Conservation (phyloP, 306 rosid species). For the Malus sylvestris region DNA sequence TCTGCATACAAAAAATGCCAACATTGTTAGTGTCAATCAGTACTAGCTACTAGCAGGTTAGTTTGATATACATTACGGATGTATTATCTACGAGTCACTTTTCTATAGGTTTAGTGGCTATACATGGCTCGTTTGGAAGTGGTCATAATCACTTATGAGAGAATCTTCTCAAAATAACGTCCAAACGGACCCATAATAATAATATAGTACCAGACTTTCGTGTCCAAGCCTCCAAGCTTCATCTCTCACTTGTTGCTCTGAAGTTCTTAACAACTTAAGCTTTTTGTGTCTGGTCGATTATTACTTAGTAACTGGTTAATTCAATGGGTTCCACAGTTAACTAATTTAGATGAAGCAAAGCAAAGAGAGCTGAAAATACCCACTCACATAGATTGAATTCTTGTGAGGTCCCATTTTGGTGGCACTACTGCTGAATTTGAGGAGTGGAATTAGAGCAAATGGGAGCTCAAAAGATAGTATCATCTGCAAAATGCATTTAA, state of each 20-base stretch:
- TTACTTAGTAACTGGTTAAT: background rate
- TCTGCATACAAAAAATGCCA: constrained; percentile 27
- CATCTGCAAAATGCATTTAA: constrained; percentile 47
- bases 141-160: background rate
- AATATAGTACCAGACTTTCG: background rate
- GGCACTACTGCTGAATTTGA: constrained; percentile 70
- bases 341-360: no score
- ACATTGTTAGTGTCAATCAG: background rate
- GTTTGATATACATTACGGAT: background rate
- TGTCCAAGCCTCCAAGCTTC: background rate
- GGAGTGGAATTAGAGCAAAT: constrained; percentile 83
- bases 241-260: background rate
- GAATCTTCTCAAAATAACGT: background rate
- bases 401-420: constrained; percentile 92
- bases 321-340: background rate
- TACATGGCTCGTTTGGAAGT: background rate
- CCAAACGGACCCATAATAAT: background rate
- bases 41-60: no score
- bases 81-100: background rate
- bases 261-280: background rate
- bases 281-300: background rate
- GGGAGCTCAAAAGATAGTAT: constrained; percentile 88
- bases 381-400: constrained; percentile 51
- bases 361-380: background rate
- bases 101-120: background rate